A percentile compares a stretch with the other conserved stretches of the same genome.
Evolutionary conservation across 108 stramenopile species (phyloP).

Genomic region (Nannochloropsis gaditana): DNA sequence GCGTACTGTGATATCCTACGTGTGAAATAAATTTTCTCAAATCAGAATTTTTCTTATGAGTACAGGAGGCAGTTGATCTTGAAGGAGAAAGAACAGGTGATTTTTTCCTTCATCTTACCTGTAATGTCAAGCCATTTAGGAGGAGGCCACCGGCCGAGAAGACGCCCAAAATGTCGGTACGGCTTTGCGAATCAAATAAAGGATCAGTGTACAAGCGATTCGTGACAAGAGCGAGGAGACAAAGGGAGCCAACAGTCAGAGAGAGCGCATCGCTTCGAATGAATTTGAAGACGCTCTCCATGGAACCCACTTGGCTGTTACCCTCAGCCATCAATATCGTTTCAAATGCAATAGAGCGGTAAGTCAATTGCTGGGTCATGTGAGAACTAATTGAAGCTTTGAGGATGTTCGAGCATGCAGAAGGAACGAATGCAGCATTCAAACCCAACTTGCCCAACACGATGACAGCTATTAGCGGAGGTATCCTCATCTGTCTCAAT

Average conservation of each 20-base stretch:
- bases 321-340: no score
- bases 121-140: slow-evolving; percentile 9
- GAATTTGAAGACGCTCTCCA: slow-evolving; percentile 7
- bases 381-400: no score
- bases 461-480: no score
- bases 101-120: neutral
- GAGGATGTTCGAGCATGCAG: no score
- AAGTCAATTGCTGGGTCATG: no score
- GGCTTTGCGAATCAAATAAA: slow-evolving; percentile 5
- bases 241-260: neutral
- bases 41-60: neutral
- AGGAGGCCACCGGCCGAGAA: neutral
- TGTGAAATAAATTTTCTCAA: neutral
- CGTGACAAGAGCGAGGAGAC: neutral
- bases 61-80: neutral
- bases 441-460: no score
- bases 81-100: neutral
- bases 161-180: neutral
- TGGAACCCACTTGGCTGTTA: neutral
- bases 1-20: neutral
- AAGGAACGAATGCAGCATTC: no score
- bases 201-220: slow-evolving; percentile 17
- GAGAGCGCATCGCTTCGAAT: slow-evolving; percentile 13
- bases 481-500: no score
- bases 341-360: no score